Conservation (phyloP, 2,329 filamentous ascomycete species). For the Teratosphaeria gauchensis region DNA sequence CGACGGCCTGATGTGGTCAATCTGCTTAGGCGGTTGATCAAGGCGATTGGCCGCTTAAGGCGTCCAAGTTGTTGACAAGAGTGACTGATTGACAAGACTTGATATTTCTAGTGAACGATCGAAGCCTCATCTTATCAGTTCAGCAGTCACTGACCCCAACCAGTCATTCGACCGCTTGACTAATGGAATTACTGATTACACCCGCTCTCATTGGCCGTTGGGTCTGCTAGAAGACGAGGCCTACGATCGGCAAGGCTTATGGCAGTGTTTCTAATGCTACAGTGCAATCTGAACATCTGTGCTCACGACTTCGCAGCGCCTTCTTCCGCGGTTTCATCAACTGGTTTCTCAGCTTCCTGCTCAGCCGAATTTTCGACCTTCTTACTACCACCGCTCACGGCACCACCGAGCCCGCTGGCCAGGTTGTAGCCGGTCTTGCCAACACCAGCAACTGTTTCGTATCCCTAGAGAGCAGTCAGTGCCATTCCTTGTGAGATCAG, state of each 20-base stretch:
- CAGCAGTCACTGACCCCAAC: too few species aligned
- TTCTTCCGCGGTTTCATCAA: background rate
- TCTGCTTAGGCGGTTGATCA: too few species aligned
- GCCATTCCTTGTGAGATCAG: background rate
- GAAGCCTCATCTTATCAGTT: too few species aligned
- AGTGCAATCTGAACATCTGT: background rate
- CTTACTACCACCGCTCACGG: constrained; percentile 4
- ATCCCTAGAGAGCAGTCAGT: background rate
- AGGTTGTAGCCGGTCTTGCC: constrained; percentile 6
- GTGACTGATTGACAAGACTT: too few species aligned
- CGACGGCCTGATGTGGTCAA: too few species aligned
- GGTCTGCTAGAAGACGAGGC: background rate
- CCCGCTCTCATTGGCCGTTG: too few species aligned
- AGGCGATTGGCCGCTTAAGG: too few species aligned
- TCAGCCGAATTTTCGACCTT: background rate
- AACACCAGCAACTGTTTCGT: constrained; percentile 3
- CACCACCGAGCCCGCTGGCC: constrained; percentile 2
- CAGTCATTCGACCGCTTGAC: too few species aligned
- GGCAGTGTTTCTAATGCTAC: background rate
- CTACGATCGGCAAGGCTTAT: background rate
- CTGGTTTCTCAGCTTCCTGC: background rate
- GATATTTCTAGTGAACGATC: too few species aligned
- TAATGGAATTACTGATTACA: too few species aligned
- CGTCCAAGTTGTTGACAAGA: too few species aligned
- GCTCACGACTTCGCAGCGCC: background rate